Evolutionary conservation across 306 rosid species (phyloP).

Genomic region (Senna tora): DNA sequence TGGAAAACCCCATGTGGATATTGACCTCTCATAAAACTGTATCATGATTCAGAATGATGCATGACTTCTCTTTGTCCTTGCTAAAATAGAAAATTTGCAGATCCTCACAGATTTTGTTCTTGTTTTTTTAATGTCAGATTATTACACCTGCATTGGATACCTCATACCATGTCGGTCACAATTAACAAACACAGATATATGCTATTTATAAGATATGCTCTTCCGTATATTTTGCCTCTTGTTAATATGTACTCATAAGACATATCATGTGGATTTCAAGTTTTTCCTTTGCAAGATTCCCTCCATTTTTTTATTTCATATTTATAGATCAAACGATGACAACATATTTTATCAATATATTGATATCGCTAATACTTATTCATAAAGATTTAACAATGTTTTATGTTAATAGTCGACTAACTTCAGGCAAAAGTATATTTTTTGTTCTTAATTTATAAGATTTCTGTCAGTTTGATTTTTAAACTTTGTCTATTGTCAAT

Average conservation of each 20-base stretch:
- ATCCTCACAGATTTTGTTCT: constrained; percentile 37
- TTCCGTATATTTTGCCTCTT: not conserved
- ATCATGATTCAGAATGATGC: constrained; percentile 29
- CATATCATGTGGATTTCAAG: not conserved
- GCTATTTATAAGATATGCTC: not conserved
- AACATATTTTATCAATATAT: too few relatives aligned
- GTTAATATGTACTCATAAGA: not conserved
- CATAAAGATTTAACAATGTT: too few relatives aligned
- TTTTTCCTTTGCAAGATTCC: not conserved
- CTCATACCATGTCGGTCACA: constrained; percentile 33
- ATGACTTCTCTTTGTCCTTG: constrained; percentile 25
- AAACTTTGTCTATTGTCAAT: too few relatives aligned
- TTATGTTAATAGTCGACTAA: too few relatives aligned
- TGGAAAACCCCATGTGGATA: constrained; percentile 30
- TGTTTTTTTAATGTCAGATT: constrained; percentile 35
- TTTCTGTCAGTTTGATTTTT: too few relatives aligned
- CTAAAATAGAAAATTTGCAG: constrained; percentile 23
- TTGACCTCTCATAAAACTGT: constrained; percentile 25
- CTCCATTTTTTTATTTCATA: too few relatives aligned
- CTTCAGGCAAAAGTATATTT: too few relatives aligned
- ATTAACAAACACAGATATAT: constrained; percentile 10
- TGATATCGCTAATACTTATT: too few relatives aligned
- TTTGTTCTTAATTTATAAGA: too few relatives aligned
- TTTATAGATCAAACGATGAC: too few relatives aligned
- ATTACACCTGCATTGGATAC: constrained; percentile 43